These are phyloP conservation scores for Diplocarpon mali DNA, from an alignment of 2,329 filamentous ascomycete genomes.

Conservation along the genomic window DNA sequence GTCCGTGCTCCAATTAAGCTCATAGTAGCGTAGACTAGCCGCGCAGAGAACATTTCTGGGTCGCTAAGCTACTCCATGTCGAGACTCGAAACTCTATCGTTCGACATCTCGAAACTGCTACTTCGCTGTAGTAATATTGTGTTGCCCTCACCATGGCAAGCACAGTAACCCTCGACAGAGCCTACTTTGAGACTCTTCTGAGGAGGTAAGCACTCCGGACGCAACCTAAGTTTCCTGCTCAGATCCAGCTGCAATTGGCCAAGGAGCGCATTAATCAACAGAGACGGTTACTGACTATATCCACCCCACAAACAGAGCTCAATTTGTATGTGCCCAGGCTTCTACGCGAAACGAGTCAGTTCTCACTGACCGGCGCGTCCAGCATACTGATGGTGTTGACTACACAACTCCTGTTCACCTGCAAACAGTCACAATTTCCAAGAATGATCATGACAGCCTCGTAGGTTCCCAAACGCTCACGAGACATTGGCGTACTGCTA, in stretches of 20 bases:
- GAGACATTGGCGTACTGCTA: constrained; percentile 3
- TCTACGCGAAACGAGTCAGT: too few relatives aligned
- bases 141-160: constrained; percentile 14
- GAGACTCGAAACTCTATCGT: not conserved
- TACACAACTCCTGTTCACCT: constrained; percentile 26
- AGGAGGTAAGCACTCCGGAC: constrained; percentile 39
- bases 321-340: constrained; percentile 33
- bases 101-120: constrained; percentile 6
- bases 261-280: constrained; percentile 2
- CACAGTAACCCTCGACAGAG: constrained; percentile 45
- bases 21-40: too few relatives aligned
- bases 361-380: constrained; percentile 5
- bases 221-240: not conserved
- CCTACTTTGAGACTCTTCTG: constrained; percentile 50
- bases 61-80: not conserved
- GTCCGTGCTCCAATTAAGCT: too few relatives aligned
- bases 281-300: constrained; percentile 11
- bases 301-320: constrained; percentile 29
- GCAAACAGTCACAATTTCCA: constrained; percentile 43
- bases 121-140: constrained; percentile 15
- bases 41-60: too few relatives aligned
- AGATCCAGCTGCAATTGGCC: constrained; percentile 1
- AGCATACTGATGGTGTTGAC: constrained; percentile 32
- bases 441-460: constrained; percentile 49
- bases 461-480: constrained; percentile 28